Evolutionary conservation across 106 monocot species (phyloP).

Genomic region (Acorus calamus): DNA sequence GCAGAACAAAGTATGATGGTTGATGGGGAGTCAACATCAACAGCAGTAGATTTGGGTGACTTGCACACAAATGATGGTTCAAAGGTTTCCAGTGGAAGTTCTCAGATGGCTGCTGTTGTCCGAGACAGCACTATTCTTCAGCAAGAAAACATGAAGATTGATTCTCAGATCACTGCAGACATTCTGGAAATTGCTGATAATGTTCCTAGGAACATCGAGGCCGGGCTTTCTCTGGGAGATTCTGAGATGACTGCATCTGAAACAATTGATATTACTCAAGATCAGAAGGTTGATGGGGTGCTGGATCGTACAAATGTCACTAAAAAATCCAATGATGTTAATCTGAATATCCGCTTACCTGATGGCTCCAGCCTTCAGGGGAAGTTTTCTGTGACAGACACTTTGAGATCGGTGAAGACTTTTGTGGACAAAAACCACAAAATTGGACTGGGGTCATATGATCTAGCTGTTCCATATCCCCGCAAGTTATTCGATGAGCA

Average conservation of each 20-base stretch:
- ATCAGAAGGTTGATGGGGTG: slow-evolving; percentile 11
- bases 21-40: too few relatives aligned
- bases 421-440: slow-evolving; percentile 43
- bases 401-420: slow-evolving; percentile 54
- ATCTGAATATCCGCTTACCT: slow-evolving; percentile 66
- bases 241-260: slow-evolving; percentile 2
- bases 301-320: slow-evolving; percentile 8
- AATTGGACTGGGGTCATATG: slow-evolving; percentile 32
- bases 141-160: too few relatives aligned
- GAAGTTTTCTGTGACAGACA: slow-evolving; percentile 47
- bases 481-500: slow-evolving; percentile 56
- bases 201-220: too few relatives aligned
- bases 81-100: too few relatives aligned
- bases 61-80: neutral
- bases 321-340: slow-evolving; percentile 48
- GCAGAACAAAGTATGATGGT: slow-evolving; percentile 3
- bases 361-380: slow-evolving; percentile 55
- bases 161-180: too few relatives aligned
- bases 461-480: slow-evolving; percentile 84
- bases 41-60: neutral
- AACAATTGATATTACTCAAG: slow-evolving; percentile 5
- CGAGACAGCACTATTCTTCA: too few relatives aligned
- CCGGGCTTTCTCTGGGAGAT: neutral
- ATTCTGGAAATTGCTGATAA: slow-evolving; percentile 1
- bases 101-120: too few relatives aligned